Evolutionary conservation across 495 filamentous ascomycete species (phyloP).

Genomic region (Aspergillus baeticus): DNA sequence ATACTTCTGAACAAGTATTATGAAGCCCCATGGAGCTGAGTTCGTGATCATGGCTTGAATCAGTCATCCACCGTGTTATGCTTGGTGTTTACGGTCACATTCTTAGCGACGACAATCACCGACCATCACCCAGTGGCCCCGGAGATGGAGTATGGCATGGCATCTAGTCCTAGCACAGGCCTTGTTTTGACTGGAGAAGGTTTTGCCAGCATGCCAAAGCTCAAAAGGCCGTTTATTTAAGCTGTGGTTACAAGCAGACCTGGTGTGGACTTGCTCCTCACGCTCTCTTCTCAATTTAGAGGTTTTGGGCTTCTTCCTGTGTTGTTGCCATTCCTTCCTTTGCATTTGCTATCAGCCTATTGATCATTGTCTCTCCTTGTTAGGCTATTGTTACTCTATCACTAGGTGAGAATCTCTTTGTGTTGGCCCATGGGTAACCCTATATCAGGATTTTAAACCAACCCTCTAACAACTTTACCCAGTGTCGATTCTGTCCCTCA

Average conservation of each 20-base stretch:
- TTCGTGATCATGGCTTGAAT: background rate
- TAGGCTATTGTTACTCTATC: background rate
- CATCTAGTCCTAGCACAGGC: background rate
- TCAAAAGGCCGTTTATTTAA: slow-evolving; percentile 1
- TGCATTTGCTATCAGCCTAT: background rate
- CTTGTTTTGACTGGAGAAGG: slow-evolving; percentile 6
- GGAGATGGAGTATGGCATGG: slow-evolving; percentile 7
- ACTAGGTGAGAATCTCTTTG: background rate
- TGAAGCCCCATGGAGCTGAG: background rate
- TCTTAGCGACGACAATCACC: slow-evolving; percentile 26
- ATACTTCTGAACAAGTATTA: background rate
- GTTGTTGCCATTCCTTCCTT: background rate
- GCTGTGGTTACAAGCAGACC: background rate
- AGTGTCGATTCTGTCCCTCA: background rate
- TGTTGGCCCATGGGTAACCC: background rate
- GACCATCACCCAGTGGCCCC: slow-evolving; percentile 11
- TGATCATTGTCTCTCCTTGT: slow-evolving; percentile 3
- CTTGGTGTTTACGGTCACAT: slow-evolving; percentile 9
- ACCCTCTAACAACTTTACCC: background rate
- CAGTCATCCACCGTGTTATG: background rate
- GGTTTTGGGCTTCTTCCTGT: background rate
- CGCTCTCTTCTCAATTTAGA: background rate
- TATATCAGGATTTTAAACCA: background rate
- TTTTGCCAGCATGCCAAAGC: slow-evolving; percentile 1
- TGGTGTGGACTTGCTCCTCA: background rate